phyloP scores from a whole-genome alignment of 177 flowering plant genomes.

The Vitis hybrid region DNA sequence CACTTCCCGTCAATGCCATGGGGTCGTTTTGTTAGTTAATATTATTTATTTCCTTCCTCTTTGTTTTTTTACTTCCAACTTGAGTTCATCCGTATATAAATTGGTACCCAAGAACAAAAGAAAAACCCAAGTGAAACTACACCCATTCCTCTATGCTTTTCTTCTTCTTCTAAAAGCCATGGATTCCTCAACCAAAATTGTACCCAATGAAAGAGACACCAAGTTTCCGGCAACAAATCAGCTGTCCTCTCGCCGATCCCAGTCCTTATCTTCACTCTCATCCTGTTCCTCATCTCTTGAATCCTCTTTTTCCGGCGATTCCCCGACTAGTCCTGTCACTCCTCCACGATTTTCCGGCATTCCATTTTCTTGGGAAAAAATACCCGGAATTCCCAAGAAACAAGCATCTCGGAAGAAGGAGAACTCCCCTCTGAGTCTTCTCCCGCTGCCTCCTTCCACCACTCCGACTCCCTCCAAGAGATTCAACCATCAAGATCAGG shows the following conservation, averaged over 20 bases:
- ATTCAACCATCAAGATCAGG: constrained; percentile 6
- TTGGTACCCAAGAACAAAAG: neutral
- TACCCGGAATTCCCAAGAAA: constrained; percentile 59
- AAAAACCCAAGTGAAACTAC: neutral
- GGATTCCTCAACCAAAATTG: constrained; percentile 14
- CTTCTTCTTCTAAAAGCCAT: constrained; percentile 5
- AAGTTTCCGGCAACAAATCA: constrained; percentile 3
- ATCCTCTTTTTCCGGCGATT: constrained; percentile 15
- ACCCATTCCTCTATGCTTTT: neutral
- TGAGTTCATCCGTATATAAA: neutral
- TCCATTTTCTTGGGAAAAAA: constrained; percentile 68
- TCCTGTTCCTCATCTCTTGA: constrained; percentile 20
- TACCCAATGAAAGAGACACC: constrained; percentile 6
- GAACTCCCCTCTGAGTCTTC: constrained; percentile 17
- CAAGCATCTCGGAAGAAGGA: constrained; percentile 8
- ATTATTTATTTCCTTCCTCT: neutral
- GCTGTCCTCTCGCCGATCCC: constrained; percentile 11
- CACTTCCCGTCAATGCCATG: neutral
- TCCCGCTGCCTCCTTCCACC: constrained; percentile 45
- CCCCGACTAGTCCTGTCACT: constrained; percentile 24
- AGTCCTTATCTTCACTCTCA: constrained; percentile 7
- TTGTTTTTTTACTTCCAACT: too few relatives aligned
- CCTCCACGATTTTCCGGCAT: constrained; percentile 29
- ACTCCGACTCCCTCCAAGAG: constrained; percentile 14
- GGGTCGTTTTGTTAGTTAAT: constrained; percentile 1